Evolutionary conservation across 352 stramenopile genomes (phyloP).

Genomic region (Phytophthora foliorum): DNA sequence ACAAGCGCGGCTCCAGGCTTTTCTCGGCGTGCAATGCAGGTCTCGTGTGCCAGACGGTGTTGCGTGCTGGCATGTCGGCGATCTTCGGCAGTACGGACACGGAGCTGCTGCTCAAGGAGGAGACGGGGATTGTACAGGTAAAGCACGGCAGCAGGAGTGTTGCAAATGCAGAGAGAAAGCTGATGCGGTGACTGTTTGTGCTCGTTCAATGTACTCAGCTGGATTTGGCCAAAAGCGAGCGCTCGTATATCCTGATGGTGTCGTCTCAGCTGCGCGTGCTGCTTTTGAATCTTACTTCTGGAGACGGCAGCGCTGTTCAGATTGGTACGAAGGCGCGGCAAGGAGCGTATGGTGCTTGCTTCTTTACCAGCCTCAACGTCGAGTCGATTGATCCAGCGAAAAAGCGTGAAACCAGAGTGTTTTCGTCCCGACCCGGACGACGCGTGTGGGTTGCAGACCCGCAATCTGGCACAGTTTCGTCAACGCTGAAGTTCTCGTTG

Average conservation of each 20-base stretch:
- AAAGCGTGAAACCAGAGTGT: conserved; percentile 77
- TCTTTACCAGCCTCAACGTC: conserved; percentile 72
- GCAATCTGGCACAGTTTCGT: conserved; percentile 79
- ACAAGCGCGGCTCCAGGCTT: conserved; percentile 70
- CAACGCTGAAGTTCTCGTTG: conserved; percentile 88
- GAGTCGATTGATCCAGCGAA: conserved; percentile 69
- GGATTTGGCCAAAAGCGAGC: conserved; percentile 64
- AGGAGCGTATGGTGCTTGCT: conserved; percentile 85
- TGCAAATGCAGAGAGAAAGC: neutral
- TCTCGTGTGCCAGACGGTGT: conserved; percentile 79
- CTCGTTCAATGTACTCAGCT: conserved; percentile 44
- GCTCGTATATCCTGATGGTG: conserved; percentile 80
- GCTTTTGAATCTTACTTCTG: conserved; percentile 77
- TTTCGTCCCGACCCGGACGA: conserved; percentile 82
- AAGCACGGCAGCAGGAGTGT: neutral
- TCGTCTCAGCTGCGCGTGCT: conserved; percentile 86
- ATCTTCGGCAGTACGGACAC: conserved; percentile 88
- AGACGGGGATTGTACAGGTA: conserved; percentile 87
- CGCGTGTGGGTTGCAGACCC: conserved; percentile 87
- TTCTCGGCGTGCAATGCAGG: conserved; percentile 87
- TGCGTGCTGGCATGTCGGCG: conserved; percentile 83
- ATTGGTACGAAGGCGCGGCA: conserved; percentile 88
- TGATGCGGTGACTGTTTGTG: neutral
- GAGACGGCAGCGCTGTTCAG: conserved; percentile 77
- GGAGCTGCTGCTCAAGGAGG: conserved; percentile 87